phyloP scores from a whole-genome alignment of 768 basidiomycete genomes.

The Lanmaoa pseudosensibilis region DNA sequence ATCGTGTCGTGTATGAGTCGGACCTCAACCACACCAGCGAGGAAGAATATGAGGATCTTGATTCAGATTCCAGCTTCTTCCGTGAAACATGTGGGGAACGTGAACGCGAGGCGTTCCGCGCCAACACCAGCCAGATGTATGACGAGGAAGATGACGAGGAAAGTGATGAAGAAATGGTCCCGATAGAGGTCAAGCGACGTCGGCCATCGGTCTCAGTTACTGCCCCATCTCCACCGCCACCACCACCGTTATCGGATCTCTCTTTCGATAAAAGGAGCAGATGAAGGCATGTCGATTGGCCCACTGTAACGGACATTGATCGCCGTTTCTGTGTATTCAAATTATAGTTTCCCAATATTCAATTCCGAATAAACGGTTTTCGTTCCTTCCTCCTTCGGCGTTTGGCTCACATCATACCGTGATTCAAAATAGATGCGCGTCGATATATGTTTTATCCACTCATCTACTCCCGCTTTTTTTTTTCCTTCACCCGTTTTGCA shows the following conservation, averaged over 20 bases:
- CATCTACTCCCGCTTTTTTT: neutral
- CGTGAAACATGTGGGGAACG: constrained; percentile 29
- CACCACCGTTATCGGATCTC: constrained; percentile 18
- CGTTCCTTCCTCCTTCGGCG: constrained; percentile 5
- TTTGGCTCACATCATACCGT: constrained; percentile 16
- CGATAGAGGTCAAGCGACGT: constrained; percentile 38
- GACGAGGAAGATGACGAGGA: constrained; percentile 34
- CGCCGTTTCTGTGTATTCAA: constrained; percentile 9
- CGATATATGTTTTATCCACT: constrained; percentile 7
- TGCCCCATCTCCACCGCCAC: constrained; percentile 27
- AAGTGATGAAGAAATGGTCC: constrained; percentile 36
- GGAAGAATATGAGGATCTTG: constrained; percentile 33
- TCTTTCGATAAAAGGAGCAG: constrained; percentile 14
- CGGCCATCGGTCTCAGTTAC: constrained; percentile 33
- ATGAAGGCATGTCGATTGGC: constrained; percentile 6
- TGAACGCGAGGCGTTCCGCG: constrained; percentile 27
- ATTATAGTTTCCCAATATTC: constrained; percentile 22
- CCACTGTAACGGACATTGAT: constrained; percentile 11
- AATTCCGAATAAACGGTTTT: constrained; percentile 8
- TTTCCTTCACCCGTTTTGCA: neutral
- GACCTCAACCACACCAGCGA: constrained; percentile 31
- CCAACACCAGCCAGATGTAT: constrained; percentile 36
- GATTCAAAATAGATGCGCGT: constrained; percentile 22
- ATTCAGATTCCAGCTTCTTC: constrained; percentile 37
- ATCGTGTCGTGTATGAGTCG: constrained; percentile 33